These are phyloP conservation scores for Hypholoma sublateritium DNA, from an alignment of 768 basidiomycete species.

Conservation along the genomic window DNA sequence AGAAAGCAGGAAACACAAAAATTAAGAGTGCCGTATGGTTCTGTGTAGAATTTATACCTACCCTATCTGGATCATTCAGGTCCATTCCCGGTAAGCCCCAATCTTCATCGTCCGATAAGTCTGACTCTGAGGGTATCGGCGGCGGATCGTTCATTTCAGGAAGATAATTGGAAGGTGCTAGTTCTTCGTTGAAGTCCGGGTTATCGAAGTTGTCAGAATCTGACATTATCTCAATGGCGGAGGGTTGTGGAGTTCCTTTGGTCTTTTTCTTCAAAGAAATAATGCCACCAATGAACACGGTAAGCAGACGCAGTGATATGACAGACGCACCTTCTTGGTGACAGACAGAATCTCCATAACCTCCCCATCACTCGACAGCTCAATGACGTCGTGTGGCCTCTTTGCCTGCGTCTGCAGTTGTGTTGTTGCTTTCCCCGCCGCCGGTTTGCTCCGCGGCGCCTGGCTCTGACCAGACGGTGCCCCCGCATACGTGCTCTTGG, in stretches of 20 bases:
- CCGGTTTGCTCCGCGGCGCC: neutral
- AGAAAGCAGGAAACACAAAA: neutral
- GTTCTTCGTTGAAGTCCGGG: neutral
- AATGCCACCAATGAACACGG: neutral
- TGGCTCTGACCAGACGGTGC: neutral
- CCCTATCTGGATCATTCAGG: constrained; percentile 22
- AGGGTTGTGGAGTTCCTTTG: too few relatives aligned
- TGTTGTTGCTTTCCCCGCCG: neutral
- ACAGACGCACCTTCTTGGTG: constrained; percentile 5
- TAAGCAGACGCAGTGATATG: neutral
- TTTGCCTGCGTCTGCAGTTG: neutral
- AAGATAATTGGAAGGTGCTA: too few relatives aligned
- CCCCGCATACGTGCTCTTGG: neutral
- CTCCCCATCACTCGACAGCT: constrained; percentile 15
- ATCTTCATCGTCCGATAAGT: constrained; percentile 14
- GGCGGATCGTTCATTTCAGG: neutral
- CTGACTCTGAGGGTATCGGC: neutral
- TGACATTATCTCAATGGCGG: neutral
- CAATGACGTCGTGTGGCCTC: constrained; percentile 8
- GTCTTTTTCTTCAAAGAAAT: too few relatives aligned
- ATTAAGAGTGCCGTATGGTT: neutral
- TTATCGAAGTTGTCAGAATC: constrained; percentile 8
- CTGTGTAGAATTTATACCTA: constrained; percentile 2
- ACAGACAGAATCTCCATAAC: neutral
- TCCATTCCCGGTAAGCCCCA: constrained; percentile 24